Evolutionary conservation across 2,329 filamentous ascomycete species (phyloP).

Genomic region (Parastagonospora avenae): DNA sequence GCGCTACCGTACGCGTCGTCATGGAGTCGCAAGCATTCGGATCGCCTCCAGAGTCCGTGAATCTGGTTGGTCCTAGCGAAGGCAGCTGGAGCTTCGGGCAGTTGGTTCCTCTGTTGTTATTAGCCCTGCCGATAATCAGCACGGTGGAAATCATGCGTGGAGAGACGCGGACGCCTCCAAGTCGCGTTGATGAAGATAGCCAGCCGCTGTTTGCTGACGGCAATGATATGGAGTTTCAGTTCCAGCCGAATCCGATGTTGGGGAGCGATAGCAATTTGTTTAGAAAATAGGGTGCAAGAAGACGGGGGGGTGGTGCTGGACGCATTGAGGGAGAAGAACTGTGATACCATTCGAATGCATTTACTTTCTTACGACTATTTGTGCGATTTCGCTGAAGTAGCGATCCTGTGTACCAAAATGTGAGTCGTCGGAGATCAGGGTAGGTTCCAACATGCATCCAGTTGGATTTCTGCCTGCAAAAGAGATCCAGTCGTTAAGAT

Average conservation of each 20-base stretch:
- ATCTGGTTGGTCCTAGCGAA: conserved; percentile 59
- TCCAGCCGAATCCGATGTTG: conserved; percentile 55
- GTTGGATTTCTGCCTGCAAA: too few species aligned
- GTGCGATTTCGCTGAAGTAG: too few species aligned
- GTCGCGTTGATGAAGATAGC: conserved; percentile 48
- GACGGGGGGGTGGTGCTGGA: not conserved
- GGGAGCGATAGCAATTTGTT: conserved; percentile 31
- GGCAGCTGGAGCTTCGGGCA: conserved; percentile 68
- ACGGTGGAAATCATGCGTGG: conserved; percentile 64
- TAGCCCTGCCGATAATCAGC: conserved; percentile 65
- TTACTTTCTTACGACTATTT: too few species aligned
- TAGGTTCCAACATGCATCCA: too few species aligned
- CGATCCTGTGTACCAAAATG: too few species aligned
- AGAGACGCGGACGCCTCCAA: conserved; percentile 52
- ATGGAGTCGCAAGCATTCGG: conserved; percentile 67
- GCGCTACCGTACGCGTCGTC: conserved; percentile 63
- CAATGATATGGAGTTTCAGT: conserved; percentile 54
- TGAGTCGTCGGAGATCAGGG: too few species aligned
- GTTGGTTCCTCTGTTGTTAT: conserved; percentile 63
- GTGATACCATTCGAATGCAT: too few species aligned
- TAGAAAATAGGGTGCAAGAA: conserved; percentile 10
- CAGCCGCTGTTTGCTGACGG: conserved; percentile 33
- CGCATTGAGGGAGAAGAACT: not conserved
- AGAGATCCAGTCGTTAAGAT: too few species aligned
- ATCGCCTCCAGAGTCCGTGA: conserved; percentile 50